A percentile compares a stretch with the other conserved stretches of the same genome.
phyloP scores from a whole-genome alignment of 805 yeast species.

The Metschnikowia kunwiensis region DNA sequence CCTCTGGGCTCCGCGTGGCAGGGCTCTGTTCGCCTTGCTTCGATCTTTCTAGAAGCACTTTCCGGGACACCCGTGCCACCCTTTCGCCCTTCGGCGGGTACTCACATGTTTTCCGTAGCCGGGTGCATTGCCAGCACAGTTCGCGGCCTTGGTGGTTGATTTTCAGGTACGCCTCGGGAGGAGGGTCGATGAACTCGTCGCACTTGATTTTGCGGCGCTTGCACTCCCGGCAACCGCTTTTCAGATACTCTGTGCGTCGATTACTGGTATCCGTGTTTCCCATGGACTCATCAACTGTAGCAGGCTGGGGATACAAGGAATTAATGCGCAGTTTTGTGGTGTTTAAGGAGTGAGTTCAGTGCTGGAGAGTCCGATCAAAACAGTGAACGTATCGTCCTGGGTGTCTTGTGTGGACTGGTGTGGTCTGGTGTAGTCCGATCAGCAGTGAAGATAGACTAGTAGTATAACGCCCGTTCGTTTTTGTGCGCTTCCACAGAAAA shows the following conservation, averaged over 20 bases:
- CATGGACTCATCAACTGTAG: constrained; percentile 6
- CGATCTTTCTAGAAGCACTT: constrained; percentile 4
- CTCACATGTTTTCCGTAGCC: constrained; percentile 32
- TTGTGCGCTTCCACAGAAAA: no score
- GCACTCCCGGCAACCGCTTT: constrained; percentile 42
- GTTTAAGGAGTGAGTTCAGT: no score
- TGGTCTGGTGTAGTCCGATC: no score
- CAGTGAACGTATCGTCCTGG: no score
- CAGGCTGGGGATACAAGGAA: no score
- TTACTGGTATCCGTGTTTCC: neutral
- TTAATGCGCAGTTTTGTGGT: no score
- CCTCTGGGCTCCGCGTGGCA: no score
- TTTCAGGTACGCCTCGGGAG: constrained; percentile 12
- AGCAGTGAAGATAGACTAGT: no score
- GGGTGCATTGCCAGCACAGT: constrained; percentile 35
- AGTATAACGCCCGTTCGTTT: no score
- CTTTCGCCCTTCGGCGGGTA: constrained; percentile 38
- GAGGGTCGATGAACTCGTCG: constrained; percentile 26
- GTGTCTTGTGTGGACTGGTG: no score
- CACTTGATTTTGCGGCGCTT: constrained; percentile 44
- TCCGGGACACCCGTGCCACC: constrained; percentile 30
- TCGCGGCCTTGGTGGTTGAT: constrained; percentile 23
- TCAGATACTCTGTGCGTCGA: constrained; percentile 28
- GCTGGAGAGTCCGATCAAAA: no score
- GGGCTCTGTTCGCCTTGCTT: no score